Evolutionary conservation across 73 alveolate species (phyloP), one percentile per base, ranked within the genome.

Genomic region (Paramecium octaurelia): DNA sequence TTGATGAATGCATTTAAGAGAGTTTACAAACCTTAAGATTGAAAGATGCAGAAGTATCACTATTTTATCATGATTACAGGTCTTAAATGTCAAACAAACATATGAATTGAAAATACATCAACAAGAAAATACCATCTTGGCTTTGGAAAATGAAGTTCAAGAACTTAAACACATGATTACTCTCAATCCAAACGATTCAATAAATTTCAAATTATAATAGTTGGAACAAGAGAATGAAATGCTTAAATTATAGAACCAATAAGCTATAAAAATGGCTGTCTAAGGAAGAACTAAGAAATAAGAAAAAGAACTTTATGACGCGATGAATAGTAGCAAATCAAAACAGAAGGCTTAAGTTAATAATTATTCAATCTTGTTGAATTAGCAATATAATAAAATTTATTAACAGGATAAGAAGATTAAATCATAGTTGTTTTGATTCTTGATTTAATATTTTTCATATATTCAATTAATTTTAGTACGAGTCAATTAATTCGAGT

Each of bases 381-480:
- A 80, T 9, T 80, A 80, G 36, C 57, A 80, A 46, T 80, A 80
- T 35, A 80, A 80, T 48, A 80, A 80, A 46, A 80, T 80, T 38
- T 80, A 80, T 46, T 42, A 42, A 80, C 31, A 48, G 10, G 87
- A 73, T 73, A 73, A 73, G 59, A 80, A 80, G 75, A 23, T 48
- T 20, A 80, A 80, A 80, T 80, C 91, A 40, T 42, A 80, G 12
- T 42, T 80, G 48, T 80, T 80, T 80, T 80, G 91, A 80, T 64
- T 27, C 8, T 64, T 34, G 43, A 36, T 36, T 64, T 64, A 31
- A 27, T 27, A 64, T 64, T 64, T 64, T 64, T 27, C 84, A 64
- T 64, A 64, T 64, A 64, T 73, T 80, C 91, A 80, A 80, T 80
- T 80, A 44, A 80, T 40, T 80, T 80, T 80, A 24, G 77, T 76